Evolutionary conservation across 1,284 basidiomycete species (phyloP).

Genomic region (Cryptococcus floricola): DNA sequence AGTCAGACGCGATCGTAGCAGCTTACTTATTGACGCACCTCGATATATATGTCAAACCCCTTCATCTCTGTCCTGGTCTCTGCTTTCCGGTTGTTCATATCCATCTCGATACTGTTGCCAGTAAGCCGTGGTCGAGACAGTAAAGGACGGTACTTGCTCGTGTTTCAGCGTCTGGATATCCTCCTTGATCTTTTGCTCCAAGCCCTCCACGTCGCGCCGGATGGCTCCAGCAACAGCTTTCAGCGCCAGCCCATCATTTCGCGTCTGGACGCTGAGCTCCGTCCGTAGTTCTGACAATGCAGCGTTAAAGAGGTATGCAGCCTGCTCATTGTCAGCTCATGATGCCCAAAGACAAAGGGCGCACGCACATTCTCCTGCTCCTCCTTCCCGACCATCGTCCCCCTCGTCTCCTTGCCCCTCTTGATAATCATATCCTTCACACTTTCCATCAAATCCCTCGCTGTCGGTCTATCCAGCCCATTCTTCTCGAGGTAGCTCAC

Average conservation of each 20-base stretch:
- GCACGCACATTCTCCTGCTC: slow-evolving; percentile 78
- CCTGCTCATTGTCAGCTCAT: slow-evolving; percentile 52
- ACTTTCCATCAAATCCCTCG: slow-evolving; percentile 78
- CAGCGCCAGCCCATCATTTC: slow-evolving; percentile 80
- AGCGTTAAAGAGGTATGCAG: slow-evolving; percentile 93
- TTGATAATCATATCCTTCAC: slow-evolving; percentile 74
- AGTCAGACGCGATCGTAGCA: neutral
- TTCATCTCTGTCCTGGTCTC: slow-evolving; percentile 88
- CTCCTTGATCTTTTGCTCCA: slow-evolving; percentile 91
- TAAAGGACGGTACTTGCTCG: slow-evolving; percentile 60
- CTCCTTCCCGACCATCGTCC: slow-evolving; percentile 71
- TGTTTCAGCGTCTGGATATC: slow-evolving; percentile 85
- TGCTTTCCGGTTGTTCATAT: slow-evolving; percentile 88
- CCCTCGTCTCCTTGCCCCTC: slow-evolving; percentile 67
- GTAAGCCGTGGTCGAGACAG: neutral
- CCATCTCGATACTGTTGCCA: slow-evolving; percentile 73
- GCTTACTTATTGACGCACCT: slow-evolving; percentile 55
- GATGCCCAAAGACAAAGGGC: neutral
- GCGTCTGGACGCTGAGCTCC: slow-evolving; percentile 75
- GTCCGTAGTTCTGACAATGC: slow-evolving; percentile 87
- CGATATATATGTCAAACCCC: slow-evolving; percentile 78
- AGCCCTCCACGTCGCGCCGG: slow-evolving; percentile 79
- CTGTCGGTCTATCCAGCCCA: slow-evolving; percentile 49
- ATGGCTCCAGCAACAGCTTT: slow-evolving; percentile 69
- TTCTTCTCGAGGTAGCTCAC: slow-evolving; percentile 42